These are phyloP conservation scores for Juncus effusus DNA, from an alignment of 176 grass and related monocot species.

Conservation along the genomic window DNA sequence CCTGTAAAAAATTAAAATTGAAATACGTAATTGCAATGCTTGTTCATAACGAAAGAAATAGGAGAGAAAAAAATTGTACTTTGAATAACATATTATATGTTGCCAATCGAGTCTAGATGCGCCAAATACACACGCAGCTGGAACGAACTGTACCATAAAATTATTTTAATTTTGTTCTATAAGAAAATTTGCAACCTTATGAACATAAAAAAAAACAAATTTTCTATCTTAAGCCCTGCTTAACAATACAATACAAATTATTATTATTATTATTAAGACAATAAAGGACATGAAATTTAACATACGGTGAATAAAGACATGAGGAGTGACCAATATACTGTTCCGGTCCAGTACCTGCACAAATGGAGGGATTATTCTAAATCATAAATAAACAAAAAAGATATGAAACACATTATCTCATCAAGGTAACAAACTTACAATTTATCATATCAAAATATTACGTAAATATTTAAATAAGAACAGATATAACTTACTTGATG, in stretches of 20 bases:
- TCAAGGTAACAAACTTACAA: no score
- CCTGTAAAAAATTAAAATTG: constrained; percentile 26
- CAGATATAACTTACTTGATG: constrained; percentile 47
- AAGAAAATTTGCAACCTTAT: constrained; percentile 9
- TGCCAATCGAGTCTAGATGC: constrained; percentile 71
- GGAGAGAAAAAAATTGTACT: constrained; percentile 34
- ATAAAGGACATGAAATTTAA: constrained; percentile 1
- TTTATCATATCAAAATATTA: background rate
- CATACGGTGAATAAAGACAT: constrained; percentile 88
- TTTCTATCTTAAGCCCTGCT: background rate
- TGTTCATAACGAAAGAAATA: no score
- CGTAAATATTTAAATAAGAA: constrained; percentile 1
- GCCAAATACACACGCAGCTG: constrained; percentile 78
- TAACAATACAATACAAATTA: background rate
- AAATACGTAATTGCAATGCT: no score
- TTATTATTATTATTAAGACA: constrained; percentile 6
- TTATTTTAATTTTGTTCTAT: background rate
- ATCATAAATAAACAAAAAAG: no score
- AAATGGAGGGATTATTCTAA: constrained; percentile 6
- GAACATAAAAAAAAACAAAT: background rate
- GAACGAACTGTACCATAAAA: constrained; percentile 62
- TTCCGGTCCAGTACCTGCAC: constrained; percentile 58
- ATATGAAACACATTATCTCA: no score
- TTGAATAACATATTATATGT: constrained; percentile 54
- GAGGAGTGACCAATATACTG: constrained; percentile 72